Conservation (phyloP, 495 filamentous ascomycete species). For the Ramalina peruviana region DNA sequence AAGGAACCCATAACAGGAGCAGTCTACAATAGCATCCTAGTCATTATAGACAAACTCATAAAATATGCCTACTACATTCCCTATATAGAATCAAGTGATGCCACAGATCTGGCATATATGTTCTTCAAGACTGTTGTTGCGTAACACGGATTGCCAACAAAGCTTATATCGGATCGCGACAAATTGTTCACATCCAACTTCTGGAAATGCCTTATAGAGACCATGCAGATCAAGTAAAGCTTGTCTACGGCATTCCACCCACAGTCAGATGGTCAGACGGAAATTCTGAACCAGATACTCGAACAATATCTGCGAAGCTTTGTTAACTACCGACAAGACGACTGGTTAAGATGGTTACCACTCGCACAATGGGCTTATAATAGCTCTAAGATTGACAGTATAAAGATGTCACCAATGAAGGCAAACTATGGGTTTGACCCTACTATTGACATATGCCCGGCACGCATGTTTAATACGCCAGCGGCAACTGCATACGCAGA, state of each 20-base stretch:
- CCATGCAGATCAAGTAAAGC: background rate
- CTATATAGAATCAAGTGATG: background rate
- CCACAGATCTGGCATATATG: background rate
- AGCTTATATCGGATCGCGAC: slow-evolving; percentile 2
- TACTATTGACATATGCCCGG: too few species aligned
- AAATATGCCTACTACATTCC: slow-evolving; percentile 7
- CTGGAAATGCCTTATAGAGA: slow-evolving; percentile 8
- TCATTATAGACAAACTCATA: slow-evolving; percentile 8
- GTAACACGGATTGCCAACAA: background rate
- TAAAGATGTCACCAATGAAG: too few species aligned
- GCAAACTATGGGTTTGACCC: too few species aligned
- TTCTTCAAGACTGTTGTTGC: background rate
- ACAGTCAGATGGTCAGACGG: slow-evolving; percentile 6
- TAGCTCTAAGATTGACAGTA: too few species aligned
- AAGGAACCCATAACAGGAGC: background rate
- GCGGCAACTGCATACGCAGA: too few species aligned
- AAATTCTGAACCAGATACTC: slow-evolving; percentile 11
- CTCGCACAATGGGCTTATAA: slow-evolving; percentile 12
- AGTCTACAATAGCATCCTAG: slow-evolving; percentile 7
- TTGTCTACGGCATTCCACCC: slow-evolving; percentile 5
- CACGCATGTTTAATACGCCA: too few species aligned
- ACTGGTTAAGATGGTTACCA: slow-evolving; percentile 10
- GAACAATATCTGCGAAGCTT: slow-evolving; percentile 15
- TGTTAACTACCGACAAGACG: slow-evolving; percentile 13
- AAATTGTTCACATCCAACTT: slow-evolving; percentile 8